Conservation (phyloP, 257 asterid species). For the Solanum pennellii region DNA sequence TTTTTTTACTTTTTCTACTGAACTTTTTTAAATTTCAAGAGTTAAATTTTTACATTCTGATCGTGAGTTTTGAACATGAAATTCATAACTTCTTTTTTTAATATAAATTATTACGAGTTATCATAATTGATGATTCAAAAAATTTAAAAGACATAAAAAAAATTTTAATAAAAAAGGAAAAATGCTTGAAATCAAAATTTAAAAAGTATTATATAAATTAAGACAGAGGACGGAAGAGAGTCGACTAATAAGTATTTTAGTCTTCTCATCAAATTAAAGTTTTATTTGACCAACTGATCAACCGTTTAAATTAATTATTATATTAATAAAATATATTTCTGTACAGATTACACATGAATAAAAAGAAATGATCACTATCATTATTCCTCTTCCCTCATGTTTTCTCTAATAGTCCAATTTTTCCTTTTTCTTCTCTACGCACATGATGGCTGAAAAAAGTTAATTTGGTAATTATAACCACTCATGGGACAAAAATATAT, state of each 20-base stretch:
- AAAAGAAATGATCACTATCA: background rate
- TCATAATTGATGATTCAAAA: rapidly evolving
- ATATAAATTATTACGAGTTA: no score
- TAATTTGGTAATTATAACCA: background rate
- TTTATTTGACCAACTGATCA: background rate
- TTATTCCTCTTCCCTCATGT: background rate
- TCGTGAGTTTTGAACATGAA: background rate
- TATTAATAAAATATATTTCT: background rate
- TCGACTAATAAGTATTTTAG: background rate
- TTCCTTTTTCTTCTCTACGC: background rate
- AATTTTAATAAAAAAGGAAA: no score
- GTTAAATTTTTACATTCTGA: no score
- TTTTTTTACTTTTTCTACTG: no score
- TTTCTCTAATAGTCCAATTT: background rate
- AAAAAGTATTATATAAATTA: no score
- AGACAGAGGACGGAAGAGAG: rapidly evolving
- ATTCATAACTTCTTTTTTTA: no score
- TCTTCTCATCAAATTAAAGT: background rate
- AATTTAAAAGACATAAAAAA: no score
- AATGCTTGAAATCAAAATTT: no score
- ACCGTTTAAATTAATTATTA: background rate
- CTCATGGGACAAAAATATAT: background rate
- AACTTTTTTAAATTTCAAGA: no score
- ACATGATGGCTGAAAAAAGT: background rate
- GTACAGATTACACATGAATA: background rate